Base-by-base conservation (phyloP, 148 eudicot species). In the Rhododendron ovatum region DNA sequence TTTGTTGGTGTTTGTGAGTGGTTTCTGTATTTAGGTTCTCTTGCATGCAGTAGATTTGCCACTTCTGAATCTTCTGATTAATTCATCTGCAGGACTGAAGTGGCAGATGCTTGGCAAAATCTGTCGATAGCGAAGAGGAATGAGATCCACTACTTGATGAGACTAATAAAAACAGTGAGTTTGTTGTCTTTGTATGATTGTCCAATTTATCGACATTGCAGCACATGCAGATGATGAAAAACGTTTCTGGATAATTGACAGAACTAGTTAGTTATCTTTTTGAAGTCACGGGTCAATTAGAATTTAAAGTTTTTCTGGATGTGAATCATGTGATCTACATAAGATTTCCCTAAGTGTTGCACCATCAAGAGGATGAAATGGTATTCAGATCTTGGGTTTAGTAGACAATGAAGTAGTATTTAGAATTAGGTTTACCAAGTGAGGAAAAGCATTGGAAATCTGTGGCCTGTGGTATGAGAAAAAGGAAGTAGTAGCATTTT, bases 51-150 rank as follows among this genome's bases (percentile, higher is more conserved):
- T 78, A 48, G 53, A 50, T 45, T 71, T 37, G 15, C 22, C 39
- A 13, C 3, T 39, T 78, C 67, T 89, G 59, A 65, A 65, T 39
- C 30, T 17, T 55, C 22, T 18, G 61, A 55, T 55, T 55, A 63
- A 30, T 55, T 83, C 10, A 83, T 39, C 14, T 91, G 91, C 93
- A 95, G 98, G 93, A 90, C 94, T 59, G 93, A 92, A 77, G 47
- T 92, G 24, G 90, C 53, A 67, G 85, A 90, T 48, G 87, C 91
- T 39, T 91, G 86, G 88, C 91, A 79, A 50, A 91, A 86, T 76
- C 50, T 92, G 85, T 86, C 89, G 61, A 87, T 83, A 77, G 86
- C 86, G 20, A 93, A 92, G 92, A 88, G 88, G 92, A 88, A 89
- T 84, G 98, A 93, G 87, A 88, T 94, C 81, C 86, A 88, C 22